Evolutionary conservation across 2,329 filamentous ascomycete species (phyloP).

Genomic region (Torrubiellomyces zombiae): DNA sequence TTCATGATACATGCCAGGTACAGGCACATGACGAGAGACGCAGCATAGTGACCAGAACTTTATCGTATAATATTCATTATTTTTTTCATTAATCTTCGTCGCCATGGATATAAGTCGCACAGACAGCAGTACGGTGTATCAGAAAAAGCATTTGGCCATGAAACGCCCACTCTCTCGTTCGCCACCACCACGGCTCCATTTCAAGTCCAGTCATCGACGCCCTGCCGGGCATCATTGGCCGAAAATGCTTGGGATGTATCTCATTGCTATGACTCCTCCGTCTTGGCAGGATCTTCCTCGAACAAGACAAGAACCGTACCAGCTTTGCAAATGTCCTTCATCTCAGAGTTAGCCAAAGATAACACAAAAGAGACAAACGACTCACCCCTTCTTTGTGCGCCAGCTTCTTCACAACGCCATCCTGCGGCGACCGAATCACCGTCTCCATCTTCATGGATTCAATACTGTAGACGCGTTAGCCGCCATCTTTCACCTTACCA

Average conservation of each 20-base stretch:
- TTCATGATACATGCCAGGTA: too few relatives aligned
- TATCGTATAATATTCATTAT: too few relatives aligned
- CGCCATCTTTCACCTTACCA: neutral
- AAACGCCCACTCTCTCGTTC: constrained; percentile 7
- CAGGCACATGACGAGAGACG: too few relatives aligned
- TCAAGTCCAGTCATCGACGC: too few relatives aligned
- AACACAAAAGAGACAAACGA: constrained; percentile 2
- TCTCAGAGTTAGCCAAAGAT: constrained; percentile 6
- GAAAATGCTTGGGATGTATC: too few relatives aligned
- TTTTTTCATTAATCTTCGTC: too few relatives aligned
- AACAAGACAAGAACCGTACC: constrained; percentile 61
- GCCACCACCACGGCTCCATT: too few relatives aligned
- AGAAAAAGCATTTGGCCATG: too few relatives aligned
- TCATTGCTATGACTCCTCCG: constrained; percentile 11
- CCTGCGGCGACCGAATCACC: constrained; percentile 60
- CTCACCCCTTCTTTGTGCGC: constrained; percentile 61
- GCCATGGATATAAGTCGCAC: too few relatives aligned
- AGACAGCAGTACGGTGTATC: too few relatives aligned
- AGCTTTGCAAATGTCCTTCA: constrained; percentile 60
- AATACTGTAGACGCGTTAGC: constrained; percentile 29
- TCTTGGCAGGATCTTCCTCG: constrained; percentile 30
- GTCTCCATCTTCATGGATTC: constrained; percentile 90
- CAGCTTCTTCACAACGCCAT: constrained; percentile 53
- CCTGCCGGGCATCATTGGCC: too few relatives aligned
- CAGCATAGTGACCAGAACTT: too few relatives aligned